Percentiles rank a stretch among this genome's conserved stretches.
phyloP scores from a whole-genome alignment of 495 filamentous ascomycete genomes.

The Xylaria flabelliformis region DNA sequence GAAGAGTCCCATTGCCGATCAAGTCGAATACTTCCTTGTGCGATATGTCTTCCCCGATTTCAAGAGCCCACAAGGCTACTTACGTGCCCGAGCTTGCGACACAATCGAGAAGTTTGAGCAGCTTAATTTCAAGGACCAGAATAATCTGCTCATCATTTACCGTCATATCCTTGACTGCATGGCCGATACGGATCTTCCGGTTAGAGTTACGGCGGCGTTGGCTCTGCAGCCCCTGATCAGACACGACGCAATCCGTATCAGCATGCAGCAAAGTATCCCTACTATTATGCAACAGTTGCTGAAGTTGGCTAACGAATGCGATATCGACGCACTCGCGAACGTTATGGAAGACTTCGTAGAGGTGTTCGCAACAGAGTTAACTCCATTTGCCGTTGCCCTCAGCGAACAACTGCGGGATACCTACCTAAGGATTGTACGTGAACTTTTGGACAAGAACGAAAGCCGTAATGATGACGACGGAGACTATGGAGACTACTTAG shows the following conservation, averaged over 20 bases:
- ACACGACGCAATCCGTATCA: constrained; percentile 89
- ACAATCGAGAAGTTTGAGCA: constrained; percentile 97
- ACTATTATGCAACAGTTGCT: constrained; percentile 99
- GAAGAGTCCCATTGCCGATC: constrained; percentile 95
- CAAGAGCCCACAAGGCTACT: constrained; percentile 88
- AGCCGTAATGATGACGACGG: constrained; percentile 76
- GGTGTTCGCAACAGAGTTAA: constrained; percentile 93
- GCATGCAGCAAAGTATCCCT: constrained; percentile 98
- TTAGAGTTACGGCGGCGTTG: constrained; percentile 92
- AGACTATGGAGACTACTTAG: constrained; percentile 85
- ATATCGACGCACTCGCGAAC: constrained; percentile 93
- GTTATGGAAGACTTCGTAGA: constrained; percentile 99
- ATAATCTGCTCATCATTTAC: constrained; percentile 94
- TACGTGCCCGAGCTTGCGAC: constrained; percentile 93
- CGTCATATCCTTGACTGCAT: constrained; percentile 96
- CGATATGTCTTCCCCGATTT: constrained; percentile 99
- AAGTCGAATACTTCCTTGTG: constrained; percentile 99
- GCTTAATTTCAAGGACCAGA: constrained; percentile 92
- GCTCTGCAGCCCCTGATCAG: constrained; percentile 94
- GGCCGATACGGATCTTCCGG: constrained; percentile 88
- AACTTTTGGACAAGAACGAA: constrained; percentile 83
- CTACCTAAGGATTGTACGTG: constrained; percentile 90
- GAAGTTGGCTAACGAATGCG: constrained; percentile 94
- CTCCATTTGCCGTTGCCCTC: constrained; percentile 95
- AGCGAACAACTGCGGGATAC: constrained; percentile 97